A percentile compares a stretch with the other conserved stretches of the same genome.
These are phyloP conservation scores for Conidiobolus incongruus DNA, from an alignment of 371 early-diverging fungal species.

Conservation along the genomic window DNA sequence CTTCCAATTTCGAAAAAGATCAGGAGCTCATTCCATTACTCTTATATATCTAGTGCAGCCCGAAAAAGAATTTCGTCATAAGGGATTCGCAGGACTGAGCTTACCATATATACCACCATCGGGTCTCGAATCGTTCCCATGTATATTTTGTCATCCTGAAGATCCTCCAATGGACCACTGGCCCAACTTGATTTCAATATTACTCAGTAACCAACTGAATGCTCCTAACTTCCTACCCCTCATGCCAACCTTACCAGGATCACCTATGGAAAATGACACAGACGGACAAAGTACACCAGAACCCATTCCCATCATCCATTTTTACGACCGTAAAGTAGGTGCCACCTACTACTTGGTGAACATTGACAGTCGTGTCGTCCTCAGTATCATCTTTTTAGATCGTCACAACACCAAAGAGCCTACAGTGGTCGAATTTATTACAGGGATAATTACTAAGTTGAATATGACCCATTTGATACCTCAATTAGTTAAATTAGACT, in stretches of 20 bases:
- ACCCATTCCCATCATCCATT: constrained; percentile 13
- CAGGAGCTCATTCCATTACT: constrained; percentile 23
- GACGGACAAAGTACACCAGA: too few species aligned
- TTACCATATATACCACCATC: constrained; percentile 29
- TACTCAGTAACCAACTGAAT: constrained; percentile 16
- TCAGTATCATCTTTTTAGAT: constrained; percentile 29
- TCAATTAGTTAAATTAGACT: neutral
- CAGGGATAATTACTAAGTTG: constrained; percentile 9
- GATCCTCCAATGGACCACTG: constrained; percentile 28
- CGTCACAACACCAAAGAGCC: constrained; percentile 23
- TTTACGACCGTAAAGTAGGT: constrained; percentile 24
- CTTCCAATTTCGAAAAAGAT: constrained; percentile 20
- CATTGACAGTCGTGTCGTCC: constrained; percentile 24
- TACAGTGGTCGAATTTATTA: constrained; percentile 24
- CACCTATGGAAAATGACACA: too few species aligned
- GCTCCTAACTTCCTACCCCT: too few species aligned
- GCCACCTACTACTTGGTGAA: constrained; percentile 32
- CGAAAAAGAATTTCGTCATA: constrained; percentile 19
- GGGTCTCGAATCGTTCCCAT: constrained; percentile 38
- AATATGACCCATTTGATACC: neutral
- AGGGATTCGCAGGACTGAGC: constrained; percentile 24
- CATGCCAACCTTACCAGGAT: too few species aligned
- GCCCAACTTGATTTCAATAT: constrained; percentile 34
- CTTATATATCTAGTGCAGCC: constrained; percentile 27
- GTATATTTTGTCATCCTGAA: constrained; percentile 36